These are phyloP conservation scores for Exophiala aquamarina DNA, from an alignment of 2,329 filamentous ascomycete species.

Conservation along the genomic window DNA sequence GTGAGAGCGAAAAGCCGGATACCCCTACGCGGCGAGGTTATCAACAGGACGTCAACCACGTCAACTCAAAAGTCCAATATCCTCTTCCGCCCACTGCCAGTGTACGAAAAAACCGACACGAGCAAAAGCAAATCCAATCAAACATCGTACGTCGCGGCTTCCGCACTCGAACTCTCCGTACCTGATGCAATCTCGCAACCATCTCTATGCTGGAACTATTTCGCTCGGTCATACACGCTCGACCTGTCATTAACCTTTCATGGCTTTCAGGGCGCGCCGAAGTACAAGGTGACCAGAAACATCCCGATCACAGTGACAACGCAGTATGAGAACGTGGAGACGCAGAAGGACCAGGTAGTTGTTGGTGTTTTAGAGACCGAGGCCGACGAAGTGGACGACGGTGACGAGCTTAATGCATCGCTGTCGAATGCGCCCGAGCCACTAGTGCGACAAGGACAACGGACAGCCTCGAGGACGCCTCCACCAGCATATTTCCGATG, in stretches of 20 bases:
- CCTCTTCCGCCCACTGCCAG: constrained; percentile 19
- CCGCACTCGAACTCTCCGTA: constrained; percentile 18
- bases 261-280: constrained; percentile 16
- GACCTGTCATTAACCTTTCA: constrained; percentile 17
- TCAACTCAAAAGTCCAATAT: constrained; percentile 17
- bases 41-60: constrained; percentile 13
- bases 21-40: constrained; percentile 3
- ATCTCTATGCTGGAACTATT: constrained; percentile 12
- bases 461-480: constrained; percentile 9
- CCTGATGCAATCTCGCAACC: constrained; percentile 22
- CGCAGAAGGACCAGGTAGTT: constrained; percentile 5
- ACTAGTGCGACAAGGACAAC: neutral
- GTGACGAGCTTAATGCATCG: constrained; percentile 1
- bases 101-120: constrained; percentile 6
- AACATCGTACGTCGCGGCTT: constrained; percentile 13
- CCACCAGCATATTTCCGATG: constrained; percentile 22
- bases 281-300: constrained; percentile 13
- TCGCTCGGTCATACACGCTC: constrained; percentile 17
- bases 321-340: constrained; percentile 5
- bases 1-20: neutral
- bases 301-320: constrained; percentile 13
- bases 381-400: constrained; percentile 5
- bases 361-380: constrained; percentile 6
- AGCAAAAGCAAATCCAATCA: neutral
- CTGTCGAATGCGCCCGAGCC: neutral